Base-by-base conservation (phyloP, 257 asterid species). In the Scutellaria barbata region DNA sequence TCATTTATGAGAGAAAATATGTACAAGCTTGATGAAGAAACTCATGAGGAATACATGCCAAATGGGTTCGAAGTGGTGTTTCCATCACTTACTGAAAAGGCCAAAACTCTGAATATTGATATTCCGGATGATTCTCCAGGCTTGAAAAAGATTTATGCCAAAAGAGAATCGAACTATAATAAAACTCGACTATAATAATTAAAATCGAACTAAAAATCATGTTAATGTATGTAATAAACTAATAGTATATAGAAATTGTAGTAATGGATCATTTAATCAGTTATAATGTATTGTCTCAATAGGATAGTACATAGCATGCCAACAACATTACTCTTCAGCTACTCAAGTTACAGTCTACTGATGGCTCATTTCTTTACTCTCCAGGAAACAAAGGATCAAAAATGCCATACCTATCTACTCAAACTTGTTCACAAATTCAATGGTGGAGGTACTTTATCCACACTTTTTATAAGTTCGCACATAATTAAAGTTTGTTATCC, bases 401-500 rank as follows among this genome's bases (percentile, higher is more conserved):
- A 80, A 17, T 91, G 96, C 81, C 87, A 87, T 37, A 7, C 18
- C 13, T 91, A 85, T 66, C 61, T 91, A 1, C 51, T 73, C 6
- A 74, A 79, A 0, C 58, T 48, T 10, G 87, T 91, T 10, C 8
- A 72, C 5, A 87, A 69, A 65, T 91, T 91, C 77, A 71, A 83
- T 6, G 96, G 97, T 0, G 96, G 96, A 83, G 97, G 97, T 90
- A 80, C 1, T 51, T 22, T 22, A 22, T n/a, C n/a, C n/a, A n/a
- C n/a, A n/a, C n/a, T n/a, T n/a, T n/a, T n/a, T n/a, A n/a, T n/a
- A n/a, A n/a, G n/a, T n/a, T n/a, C n/a, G n/a, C n/a, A n/a, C n/a
- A n/a, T n/a, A n/a, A n/a, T n/a, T n/a, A n/a, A n/a, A n/a, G n/a
- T n/a, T n/a, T n/a, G n/a, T n/a, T n/a, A n/a, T n/a, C n/a, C n/a